Evolutionary conservation across 2,329 filamentous ascomycete genomes (phyloP), one percentile per base, ranked within the genome.

Genomic region (Colletotrichum destructivum): DNA sequence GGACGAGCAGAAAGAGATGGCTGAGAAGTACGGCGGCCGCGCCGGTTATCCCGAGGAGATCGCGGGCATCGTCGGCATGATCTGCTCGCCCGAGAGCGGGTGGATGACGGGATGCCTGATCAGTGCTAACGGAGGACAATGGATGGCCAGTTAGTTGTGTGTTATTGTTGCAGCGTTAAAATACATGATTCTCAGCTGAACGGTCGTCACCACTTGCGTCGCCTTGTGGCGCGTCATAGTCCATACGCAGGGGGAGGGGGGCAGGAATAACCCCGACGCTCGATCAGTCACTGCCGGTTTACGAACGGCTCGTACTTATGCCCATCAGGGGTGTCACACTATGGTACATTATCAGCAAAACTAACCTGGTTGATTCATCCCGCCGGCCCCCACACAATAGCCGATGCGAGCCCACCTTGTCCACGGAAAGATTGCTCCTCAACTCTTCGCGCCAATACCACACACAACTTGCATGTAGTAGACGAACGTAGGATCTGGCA

Each of bases 31-130:
- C 35, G 83, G 84, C 0, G 81, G 84, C 47, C 84, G 87, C 68
- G 85, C 86, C 4, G 91, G 85, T 4, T 92, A 92, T 77, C 88
- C 89, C 12, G 85, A 87, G 73, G 92, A 94, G 81, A 86, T 94
- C 81, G 92, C 92, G 0, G 92, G 91, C 1, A 88, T 92, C 6
- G 89, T 94, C 57, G 91, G 88, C 11, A 93, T 94, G 91, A 82
- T 94, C 51, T 93, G 91, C 78, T 88, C 87, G 8, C 86, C 86
- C 13, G 92, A 94, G 79, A 86, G 86, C 49, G 88, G 85, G 2
- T 94, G 91, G 91, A 91, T 89, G 69, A 94, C 92, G 1, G 92
- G 92, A 4, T 91, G 89, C 77, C 88, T 93, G 42, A 86, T 94
- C n/a, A 93, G 90, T 80, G 91, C 91, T 16, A 93, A 93, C 76